phyloP scores from a whole-genome alignment of 306 rosid genomes.

The Rosa rugosa region DNA sequence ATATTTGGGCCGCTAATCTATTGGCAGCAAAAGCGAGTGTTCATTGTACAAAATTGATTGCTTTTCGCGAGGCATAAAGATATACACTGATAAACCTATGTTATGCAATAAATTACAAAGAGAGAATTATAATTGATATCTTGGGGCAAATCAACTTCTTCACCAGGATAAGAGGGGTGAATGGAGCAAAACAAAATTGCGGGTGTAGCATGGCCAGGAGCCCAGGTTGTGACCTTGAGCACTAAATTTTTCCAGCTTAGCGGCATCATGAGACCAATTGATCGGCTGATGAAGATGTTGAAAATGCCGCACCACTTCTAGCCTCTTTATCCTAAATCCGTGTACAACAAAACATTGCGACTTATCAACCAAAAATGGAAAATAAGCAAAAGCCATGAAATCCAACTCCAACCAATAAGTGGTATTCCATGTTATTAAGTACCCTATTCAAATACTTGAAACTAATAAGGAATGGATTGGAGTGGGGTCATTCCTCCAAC shows the following conservation, averaged over 20 bases:
- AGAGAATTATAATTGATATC: not conserved
- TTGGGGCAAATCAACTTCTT: slow-evolving; percentile 6
- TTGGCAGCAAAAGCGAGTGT: not conserved
- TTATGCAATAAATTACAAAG: slow-evolving; percentile 16
- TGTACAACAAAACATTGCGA: not conserved
- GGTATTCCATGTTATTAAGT: not conserved
- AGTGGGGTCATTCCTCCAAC: not conserved
- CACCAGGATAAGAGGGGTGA: not conserved
- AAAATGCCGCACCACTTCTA: not conserved
- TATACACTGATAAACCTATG: slow-evolving; percentile 12
- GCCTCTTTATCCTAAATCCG: slow-evolving; percentile 10
- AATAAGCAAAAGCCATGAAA: slow-evolving; percentile 1
- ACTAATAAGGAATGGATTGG: no score
- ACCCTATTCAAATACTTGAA: not conserved
- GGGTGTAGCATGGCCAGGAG: not conserved
- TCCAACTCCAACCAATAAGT: not conserved
- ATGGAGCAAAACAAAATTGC: slow-evolving; percentile 27
- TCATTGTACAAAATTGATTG: slow-evolving; percentile 10
- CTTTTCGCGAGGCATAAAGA: slow-evolving; percentile 18
- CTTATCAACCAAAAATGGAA: not conserved
- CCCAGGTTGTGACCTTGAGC: not conserved
- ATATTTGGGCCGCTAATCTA: not conserved
- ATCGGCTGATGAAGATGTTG: not conserved
- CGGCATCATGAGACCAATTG: not conserved
- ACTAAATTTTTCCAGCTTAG: not conserved